Evolutionary conservation across 2,329 filamentous ascomycete genomes (phyloP).

Genomic region (Trichoderma asperellum): DNA sequence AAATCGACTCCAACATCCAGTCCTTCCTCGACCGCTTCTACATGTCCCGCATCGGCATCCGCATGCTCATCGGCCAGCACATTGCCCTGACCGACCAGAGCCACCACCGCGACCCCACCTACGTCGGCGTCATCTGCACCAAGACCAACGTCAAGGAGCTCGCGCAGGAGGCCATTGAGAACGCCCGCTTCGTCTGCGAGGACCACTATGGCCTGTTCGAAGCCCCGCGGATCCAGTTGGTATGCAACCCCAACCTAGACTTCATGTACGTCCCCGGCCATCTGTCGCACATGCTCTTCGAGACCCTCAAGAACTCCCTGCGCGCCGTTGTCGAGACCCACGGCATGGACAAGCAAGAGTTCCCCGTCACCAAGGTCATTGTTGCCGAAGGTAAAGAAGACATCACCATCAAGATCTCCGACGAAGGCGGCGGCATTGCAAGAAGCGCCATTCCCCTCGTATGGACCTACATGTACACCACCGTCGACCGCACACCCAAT

Average conservation of each 20-base stretch:
- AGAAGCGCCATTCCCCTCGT: conserved; percentile 91
- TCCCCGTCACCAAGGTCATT: conserved; percentile 95
- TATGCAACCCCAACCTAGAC: conserved; percentile 90
- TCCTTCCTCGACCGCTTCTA: conserved; percentile 98
- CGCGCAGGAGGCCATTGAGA: conserved; percentile 96
- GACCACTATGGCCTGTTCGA: conserved; percentile 98
- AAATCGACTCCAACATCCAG: conserved; percentile 97
- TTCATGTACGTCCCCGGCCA: conserved; percentile 99
- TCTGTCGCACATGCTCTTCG: conserved; percentile 98
- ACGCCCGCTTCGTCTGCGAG: conserved; percentile 98
- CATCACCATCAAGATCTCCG: conserved; percentile 97
- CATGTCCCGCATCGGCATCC: conserved; percentile 98
- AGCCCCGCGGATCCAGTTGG: conserved; percentile 92
- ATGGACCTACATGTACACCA: conserved; percentile 99
- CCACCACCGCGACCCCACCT: conserved; percentile 84
- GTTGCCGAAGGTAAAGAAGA: conserved; percentile 98
- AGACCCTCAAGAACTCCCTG: conserved; percentile 97
- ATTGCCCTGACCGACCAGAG: conserved; percentile 95
- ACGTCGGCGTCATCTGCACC: conserved; percentile 98
- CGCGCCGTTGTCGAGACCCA: conserved; percentile 95
- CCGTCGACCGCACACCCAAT: conserved; percentile 91
- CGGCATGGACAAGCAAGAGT: conserved; percentile 92
- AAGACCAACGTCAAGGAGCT: conserved; percentile 96
- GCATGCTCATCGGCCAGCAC: conserved; percentile 98
- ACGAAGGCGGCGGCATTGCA: conserved; percentile 95